Evolutionary conservation across 2,329 filamentous ascomycete species (phyloP).

Genomic region (Fusarium abutilonis): DNA sequence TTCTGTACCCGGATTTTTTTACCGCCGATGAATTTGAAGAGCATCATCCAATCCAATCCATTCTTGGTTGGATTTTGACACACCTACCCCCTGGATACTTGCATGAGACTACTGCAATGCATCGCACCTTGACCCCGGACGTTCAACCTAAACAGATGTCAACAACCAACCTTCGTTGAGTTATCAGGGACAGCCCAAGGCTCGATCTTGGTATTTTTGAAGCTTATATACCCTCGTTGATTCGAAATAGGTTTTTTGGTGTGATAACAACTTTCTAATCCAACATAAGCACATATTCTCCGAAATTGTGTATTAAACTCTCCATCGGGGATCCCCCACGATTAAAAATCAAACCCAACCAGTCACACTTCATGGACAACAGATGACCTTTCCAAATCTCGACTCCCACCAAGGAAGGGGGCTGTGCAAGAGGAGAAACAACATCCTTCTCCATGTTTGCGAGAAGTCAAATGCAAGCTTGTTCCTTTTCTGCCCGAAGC

Average conservation of each 20-base stretch:
- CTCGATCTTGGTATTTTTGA: no score
- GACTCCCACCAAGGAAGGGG: constrained; percentile 16
- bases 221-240: no score
- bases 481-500: constrained; percentile 20
- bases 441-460: constrained; percentile 5
- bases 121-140: constrained; percentile 29
- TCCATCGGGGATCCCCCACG: constrained; percentile 26
- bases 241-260: no score
- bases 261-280: no score
- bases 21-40: constrained; percentile 13
- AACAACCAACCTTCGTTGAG: not conserved
- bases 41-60: constrained; percentile 2
- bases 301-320: not conserved
- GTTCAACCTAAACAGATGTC: constrained; percentile 9
- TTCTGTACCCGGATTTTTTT: constrained; percentile 12
- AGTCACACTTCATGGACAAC: constrained; percentile 26
- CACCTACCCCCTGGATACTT: constrained; percentile 35
- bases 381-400: constrained; percentile 21
- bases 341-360: constrained; percentile 14
- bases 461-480: constrained; percentile 4
- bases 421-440: constrained; percentile 35
- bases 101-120: constrained; percentile 41
- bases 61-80: constrained; percentile 10
- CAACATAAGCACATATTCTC: not conserved
- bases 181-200: no score